Base-by-base conservation (phyloP, 2,329 filamentous ascomycete species). In the Exophiala phaeomuriformis region DNA sequence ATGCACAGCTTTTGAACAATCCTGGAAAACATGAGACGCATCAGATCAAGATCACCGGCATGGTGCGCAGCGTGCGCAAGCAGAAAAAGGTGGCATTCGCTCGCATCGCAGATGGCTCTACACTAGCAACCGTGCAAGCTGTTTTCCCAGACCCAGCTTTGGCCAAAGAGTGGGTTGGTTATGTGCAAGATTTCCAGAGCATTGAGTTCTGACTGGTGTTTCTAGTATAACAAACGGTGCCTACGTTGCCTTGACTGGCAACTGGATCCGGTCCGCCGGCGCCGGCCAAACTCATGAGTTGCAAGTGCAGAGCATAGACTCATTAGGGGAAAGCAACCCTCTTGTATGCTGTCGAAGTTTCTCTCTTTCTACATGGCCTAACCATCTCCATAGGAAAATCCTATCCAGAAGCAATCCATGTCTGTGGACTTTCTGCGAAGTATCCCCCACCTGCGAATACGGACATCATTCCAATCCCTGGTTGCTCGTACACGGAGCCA, bases 391-490 rank as follows among this genome's bases (percentile, higher is more conserved):
- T 50, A 97, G 87, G 87, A 84, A 58, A 95, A 88, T 67, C 93
- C 93, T 2, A 82, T 98, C 28, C 93, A 98, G 71, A 95, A 95
- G 71, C 97, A 97, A 72, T 95, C 93, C 64, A 90, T 96, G 64
- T 88, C 85, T 3, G 77, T 86, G 47, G 91, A 97, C 67, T 97
- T 86, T 68, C 80, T 98, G 57, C 86, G 93, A 54, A 86, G 86
- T 8, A 79, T 95, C 49, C 89, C 91, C 47, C 93, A 98, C 71
- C 77, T 98, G 55, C 86, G 93, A 53, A 74, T 86, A 59, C 86
- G 91, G 64, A 83, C 88, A 12, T 87, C 88, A 0, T 79, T 88
- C 66, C 90, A 95, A 70, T 81, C 89, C 29, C 77, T 89, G 40
- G 74, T 96, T 55, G 76, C 95, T 45, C 85, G 88, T 44, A 79